Percentiles rank a stretch among this genome's conserved stretches.
These are phyloP conservation scores for Astrothelium macrocarpum DNA, from an alignment of 495 filamentous ascomycete species.

Conservation along the genomic window DNA sequence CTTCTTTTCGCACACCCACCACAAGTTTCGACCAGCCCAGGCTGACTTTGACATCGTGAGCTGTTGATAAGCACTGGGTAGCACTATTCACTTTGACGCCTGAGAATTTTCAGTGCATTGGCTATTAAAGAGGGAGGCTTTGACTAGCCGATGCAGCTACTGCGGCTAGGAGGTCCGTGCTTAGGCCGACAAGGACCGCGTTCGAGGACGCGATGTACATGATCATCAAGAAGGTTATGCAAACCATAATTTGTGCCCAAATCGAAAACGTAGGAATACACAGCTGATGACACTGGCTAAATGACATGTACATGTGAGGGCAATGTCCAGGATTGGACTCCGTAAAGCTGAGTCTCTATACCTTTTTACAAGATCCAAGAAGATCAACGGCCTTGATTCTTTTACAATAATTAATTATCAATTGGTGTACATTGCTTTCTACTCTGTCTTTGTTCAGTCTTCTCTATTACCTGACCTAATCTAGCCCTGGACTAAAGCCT, in stretches of 20 bases:
- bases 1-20: not conserved
- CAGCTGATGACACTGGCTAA: not conserved
- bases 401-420: too few species aligned
- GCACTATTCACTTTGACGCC: constrained; percentile 27
- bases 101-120: constrained; percentile 16
- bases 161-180: constrained; percentile 19
- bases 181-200: constrained; percentile 29
- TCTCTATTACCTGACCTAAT: too few species aligned
- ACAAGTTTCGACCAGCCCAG: constrained; percentile 15
- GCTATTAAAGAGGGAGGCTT: constrained; percentile 13
- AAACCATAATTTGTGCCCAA: constrained; percentile 21
- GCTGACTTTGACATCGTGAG: constrained; percentile 16
- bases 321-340: constrained; percentile 29
- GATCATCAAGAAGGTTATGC: constrained; percentile 13
- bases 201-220: constrained; percentile 6
- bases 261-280: constrained; percentile 18
- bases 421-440: too few species aligned
- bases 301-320: constrained; percentile 32
- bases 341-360: constrained; percentile 28
- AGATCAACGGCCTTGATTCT: too few species aligned
- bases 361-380: constrained; percentile 27
- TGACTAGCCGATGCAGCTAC: constrained; percentile 14
- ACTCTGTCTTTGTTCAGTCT: too few species aligned
- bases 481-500: too few species aligned
- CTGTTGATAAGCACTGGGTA: constrained; percentile 24